These are phyloP conservation scores for Nemania sp. DNA, from an alignment of 2,329 filamentous ascomycete genomes.

Conservation along the genomic window DNA sequence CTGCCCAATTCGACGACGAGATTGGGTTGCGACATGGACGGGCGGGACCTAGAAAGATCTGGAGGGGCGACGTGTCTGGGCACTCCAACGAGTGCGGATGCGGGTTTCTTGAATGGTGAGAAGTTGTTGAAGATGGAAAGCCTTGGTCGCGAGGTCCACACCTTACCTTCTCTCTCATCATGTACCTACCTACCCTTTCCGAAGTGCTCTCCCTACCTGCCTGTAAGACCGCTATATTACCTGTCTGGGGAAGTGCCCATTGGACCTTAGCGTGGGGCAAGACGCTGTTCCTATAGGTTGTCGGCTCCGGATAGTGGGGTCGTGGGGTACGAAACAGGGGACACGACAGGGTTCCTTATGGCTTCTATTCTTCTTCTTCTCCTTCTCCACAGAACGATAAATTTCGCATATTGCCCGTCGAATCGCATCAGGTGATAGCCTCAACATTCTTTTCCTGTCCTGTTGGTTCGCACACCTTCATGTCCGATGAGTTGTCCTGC, in stretches of 20 bases:
- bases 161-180: constrained; percentile 22
- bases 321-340: constrained; percentile 9
- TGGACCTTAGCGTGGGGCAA: not conserved
- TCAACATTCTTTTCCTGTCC: constrained; percentile 27
- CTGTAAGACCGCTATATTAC: not conserved
- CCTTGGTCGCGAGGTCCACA: constrained; percentile 20
- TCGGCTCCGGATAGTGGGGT: not conserved
- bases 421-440: constrained; percentile 32
- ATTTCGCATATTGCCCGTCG: constrained; percentile 10
- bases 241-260: constrained; percentile 15
- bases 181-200: not conserved
- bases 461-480: constrained; percentile 24
- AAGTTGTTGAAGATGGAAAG: constrained; percentile 21
- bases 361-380: not conserved
- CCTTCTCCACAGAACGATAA: not conserved
- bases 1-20: constrained; percentile 38
- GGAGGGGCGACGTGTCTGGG: constrained; percentile 23
- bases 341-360: too few relatives aligned
- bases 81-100: constrained; percentile 12
- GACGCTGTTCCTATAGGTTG: constrained; percentile 3
- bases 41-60: constrained; percentile 21
- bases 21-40: constrained; percentile 39
- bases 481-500: constrained; percentile 39
- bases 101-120: constrained; percentile 33
- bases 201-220: not conserved